These are phyloP conservation scores for Leptomonas pyrrhocoris DNA, from an alignment of 208 protist genomes.

Conservation along the genomic window DNA sequence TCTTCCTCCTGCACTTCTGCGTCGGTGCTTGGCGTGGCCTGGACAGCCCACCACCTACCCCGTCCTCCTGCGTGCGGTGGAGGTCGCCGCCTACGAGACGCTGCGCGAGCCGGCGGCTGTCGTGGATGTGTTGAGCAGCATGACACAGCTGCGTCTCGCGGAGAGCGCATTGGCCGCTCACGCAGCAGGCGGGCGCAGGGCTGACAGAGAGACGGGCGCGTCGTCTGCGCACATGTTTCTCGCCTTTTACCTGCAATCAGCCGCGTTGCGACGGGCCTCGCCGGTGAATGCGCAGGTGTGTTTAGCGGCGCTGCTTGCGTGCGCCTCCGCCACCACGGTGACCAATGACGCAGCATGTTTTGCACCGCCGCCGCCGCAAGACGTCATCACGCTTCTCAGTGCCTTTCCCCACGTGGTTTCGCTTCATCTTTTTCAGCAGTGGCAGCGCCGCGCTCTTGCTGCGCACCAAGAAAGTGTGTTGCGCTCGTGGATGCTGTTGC, in stretches of 20 bases:
- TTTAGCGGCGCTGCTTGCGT: constrained; percentile 28
- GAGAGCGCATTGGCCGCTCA: not conserved
- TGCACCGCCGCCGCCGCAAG: not conserved
- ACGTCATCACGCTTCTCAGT: constrained; percentile 22
- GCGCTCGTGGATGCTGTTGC: constrained; percentile 10
- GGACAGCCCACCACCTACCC: constrained; percentile 23
- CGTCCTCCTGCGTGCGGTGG: constrained; percentile 25
- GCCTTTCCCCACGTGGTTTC: constrained; percentile 29
- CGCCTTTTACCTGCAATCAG: constrained; percentile 23
- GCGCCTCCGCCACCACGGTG: constrained; percentile 7
- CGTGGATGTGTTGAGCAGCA: constrained; percentile 23
- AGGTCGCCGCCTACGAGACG: constrained; percentile 27
- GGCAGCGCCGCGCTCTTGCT: constrained; percentile 18
- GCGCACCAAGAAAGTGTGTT: constrained; percentile 12
- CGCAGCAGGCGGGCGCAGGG: not conserved
- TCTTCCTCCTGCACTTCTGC: constrained; percentile 18
- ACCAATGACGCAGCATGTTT: not conserved
- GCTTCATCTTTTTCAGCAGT: constrained; percentile 13
- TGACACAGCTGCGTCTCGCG: constrained; percentile 21
- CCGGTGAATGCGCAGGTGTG: constrained; percentile 28
- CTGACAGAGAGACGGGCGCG: not conserved
- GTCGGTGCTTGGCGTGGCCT: constrained; percentile 27
- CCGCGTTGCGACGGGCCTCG: constrained; percentile 17
- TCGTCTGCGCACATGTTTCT: constrained; percentile 22
- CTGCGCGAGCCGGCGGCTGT: constrained; percentile 29